Conservation (phyloP, 176 grass and related monocot genomes). For the Elaeis guineensis region DNA sequence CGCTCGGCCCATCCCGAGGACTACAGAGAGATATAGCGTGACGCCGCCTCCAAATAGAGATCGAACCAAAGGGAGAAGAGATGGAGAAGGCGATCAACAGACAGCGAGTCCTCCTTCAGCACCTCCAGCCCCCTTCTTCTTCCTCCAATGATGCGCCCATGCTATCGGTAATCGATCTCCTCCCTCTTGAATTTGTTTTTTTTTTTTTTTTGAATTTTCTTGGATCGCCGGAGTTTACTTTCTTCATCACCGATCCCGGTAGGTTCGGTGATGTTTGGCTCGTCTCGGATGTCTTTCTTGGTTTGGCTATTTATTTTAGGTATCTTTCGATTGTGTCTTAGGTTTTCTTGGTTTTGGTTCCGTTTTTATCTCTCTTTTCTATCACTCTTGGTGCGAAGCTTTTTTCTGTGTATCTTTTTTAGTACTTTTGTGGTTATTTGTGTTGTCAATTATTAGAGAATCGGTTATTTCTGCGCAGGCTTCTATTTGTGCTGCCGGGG, state of each 20-base stretch:
- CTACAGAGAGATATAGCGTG: background rate
- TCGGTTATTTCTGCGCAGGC: conserved; percentile 25
- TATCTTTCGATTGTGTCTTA: too few relatives aligned
- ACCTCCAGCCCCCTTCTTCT: conserved; percentile 44
- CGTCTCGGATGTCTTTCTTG: too few relatives aligned
- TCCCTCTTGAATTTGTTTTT: background rate
- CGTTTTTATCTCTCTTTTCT: too few relatives aligned
- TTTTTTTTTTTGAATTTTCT: background rate
- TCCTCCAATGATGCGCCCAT: conserved; percentile 7
- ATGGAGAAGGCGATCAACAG: conserved; percentile 95
- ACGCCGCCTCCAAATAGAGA: too few relatives aligned
- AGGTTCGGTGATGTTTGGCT: too few relatives aligned
- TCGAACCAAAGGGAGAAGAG: background rate
- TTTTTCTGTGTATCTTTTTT: background rate
- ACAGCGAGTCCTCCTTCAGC: conserved; percentile 73
- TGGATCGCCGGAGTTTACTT: too few relatives aligned
- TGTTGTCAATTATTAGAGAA: background rate
- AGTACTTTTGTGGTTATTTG: background rate
- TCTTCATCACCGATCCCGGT: too few relatives aligned
- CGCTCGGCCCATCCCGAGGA: too few relatives aligned
- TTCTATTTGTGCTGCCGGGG: conserved; percentile 75
- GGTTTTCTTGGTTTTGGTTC: too few relatives aligned
- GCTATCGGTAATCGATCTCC: conserved; percentile 14
- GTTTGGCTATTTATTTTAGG: too few relatives aligned
- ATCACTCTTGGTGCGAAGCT: background rate